Percentiles rank a stretch among this genome's conserved stretches.
These are phyloP conservation scores for Penicillium paradoxum DNA, from an alignment of 495 filamentous ascomycete species.

Conservation along the genomic window DNA sequence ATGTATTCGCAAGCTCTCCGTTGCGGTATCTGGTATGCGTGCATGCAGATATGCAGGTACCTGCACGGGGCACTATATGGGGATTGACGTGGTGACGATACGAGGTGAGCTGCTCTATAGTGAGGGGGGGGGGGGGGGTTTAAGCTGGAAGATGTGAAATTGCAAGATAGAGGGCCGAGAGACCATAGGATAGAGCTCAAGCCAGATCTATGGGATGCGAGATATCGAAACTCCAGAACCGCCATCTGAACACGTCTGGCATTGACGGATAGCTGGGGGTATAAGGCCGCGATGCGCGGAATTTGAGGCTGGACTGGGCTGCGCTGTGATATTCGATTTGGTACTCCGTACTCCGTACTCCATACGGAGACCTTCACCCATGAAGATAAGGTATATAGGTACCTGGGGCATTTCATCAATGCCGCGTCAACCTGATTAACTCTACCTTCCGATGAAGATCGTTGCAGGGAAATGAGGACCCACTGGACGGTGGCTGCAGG, in stretches of 20 bases:
- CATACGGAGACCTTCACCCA: not conserved
- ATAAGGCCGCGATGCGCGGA: not conserved
- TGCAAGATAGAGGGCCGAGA: not conserved
- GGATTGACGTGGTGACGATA: not conserved
- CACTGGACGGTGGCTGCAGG: not conserved
- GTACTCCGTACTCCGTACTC: not conserved
- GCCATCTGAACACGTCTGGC: not conserved
- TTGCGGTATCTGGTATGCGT: slow-evolving; percentile 3
- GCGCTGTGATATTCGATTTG: not conserved
- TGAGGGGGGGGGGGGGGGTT: not conserved
- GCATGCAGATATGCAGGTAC: slow-evolving; percentile 28
- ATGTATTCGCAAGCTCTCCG: not conserved
- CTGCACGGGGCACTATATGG: slow-evolving; percentile 11
- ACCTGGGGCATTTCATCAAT: not conserved
- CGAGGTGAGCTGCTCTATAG: not conserved
- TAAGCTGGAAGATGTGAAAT: not conserved
- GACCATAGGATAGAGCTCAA: too few species aligned
- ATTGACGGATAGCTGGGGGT: not conserved
- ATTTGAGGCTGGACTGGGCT: not conserved
- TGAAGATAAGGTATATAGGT: too few species aligned
- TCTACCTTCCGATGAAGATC: not conserved
- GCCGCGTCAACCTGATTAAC: not conserved
- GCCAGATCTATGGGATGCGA: too few species aligned
- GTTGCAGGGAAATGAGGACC: not conserved
- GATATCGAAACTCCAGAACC: too few species aligned